Base-by-base conservation (phyloP, 2,329 filamentous ascomycete genomes). In the Colletotrichum camelliae region DNA sequence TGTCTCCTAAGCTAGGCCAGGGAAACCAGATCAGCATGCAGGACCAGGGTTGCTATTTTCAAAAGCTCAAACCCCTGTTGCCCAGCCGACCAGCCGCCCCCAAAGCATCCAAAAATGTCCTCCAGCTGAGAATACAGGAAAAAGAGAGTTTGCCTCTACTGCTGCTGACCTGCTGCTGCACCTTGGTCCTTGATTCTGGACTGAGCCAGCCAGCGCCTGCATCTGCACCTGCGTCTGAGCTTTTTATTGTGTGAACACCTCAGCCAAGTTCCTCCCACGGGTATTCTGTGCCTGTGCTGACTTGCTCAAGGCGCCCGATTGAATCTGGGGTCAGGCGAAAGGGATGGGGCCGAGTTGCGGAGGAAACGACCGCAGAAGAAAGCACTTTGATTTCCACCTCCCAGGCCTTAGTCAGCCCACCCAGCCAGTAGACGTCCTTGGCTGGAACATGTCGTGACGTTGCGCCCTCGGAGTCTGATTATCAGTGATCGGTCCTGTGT, bases 11-110 rank as follows among this genome's bases (percentile, higher is more conserved):
- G 21, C 48, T 75, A 67, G 73, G 67, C 73, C 57, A 72, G 27
- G 24, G 33, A 70, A 55, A 43, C 69, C 73, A 67, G 73, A 75
- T 75, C 73, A 73, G 57, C 73, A 75, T 65, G 73, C 70, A 75
- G 70, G 70, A 75, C 70, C 64, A 69, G 64, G 73, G 70, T 60
- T 75, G 57, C 73, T 73, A 75, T 75, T 73, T 65, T 68, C 64
- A 43, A 52, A 52, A 74, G 69, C 69, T 68, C 69, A 43, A 75
- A 31, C 73, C 73, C 70, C 62, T 65, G 73, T 75, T 75, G 70
- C 73, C 70, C 48, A 58, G 73, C 24, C 73, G 73, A 75, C 73
- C 70, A 61, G 65, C 65, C 70, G 70, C 55, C 64, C 70, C 43
- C 43, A 64, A 73, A 61, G 61, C 21, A 10, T 39, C 33, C 27